These are phyloP conservation scores for Vanderwaltozyma tropicalis DNA, from an alignment of 805 yeast species.

Conservation along the genomic window DNA sequence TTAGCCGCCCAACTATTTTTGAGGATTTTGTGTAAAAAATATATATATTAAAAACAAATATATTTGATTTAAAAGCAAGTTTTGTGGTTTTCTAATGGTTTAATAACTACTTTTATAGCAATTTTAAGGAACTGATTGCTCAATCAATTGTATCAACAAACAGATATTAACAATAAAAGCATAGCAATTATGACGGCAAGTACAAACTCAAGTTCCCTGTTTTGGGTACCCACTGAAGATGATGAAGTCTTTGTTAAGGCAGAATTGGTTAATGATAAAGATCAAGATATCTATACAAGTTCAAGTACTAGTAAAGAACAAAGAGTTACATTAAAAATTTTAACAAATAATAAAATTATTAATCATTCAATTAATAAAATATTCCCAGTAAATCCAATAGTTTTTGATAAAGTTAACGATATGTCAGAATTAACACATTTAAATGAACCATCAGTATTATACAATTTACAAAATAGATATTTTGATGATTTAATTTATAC, in stretches of 20 bases:
- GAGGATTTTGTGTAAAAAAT: too few species aligned
- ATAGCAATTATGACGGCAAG: not conserved
- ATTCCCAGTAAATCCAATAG: slow-evolving; percentile 62
- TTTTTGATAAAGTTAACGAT: slow-evolving; percentile 83
- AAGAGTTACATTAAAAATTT: slow-evolving; percentile 11
- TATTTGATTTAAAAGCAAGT: too few species aligned
- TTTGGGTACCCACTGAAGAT: slow-evolving; percentile 24
- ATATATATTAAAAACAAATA: too few species aligned
- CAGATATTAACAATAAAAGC: not conserved
- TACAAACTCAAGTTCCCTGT: slow-evolving; percentile 5
- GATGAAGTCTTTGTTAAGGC: slow-evolving; percentile 22
- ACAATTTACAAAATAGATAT: slow-evolving; percentile 73
- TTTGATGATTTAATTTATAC: slow-evolving; percentile 75
- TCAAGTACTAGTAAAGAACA: slow-evolving; percentile 11
- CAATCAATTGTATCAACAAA: too few species aligned
- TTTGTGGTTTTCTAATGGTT: too few species aligned
- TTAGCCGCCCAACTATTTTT: too few species aligned
- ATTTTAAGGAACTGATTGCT: too few species aligned
- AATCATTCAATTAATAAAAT: slow-evolving; percentile 29
- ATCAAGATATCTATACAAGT: slow-evolving; percentile 14
- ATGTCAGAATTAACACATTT: slow-evolving; percentile 92
- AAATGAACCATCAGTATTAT: slow-evolving; percentile 91
- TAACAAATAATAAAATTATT: slow-evolving; percentile 8
- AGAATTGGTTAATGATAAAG: slow-evolving; percentile 12
- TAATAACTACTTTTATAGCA: too few species aligned